Percentiles rank a stretch among this genome's conserved stretches.
Evolutionary conservation across 257 asterid genomes (phyloP).

Genomic region (Jaltomata sinuosa): DNA sequence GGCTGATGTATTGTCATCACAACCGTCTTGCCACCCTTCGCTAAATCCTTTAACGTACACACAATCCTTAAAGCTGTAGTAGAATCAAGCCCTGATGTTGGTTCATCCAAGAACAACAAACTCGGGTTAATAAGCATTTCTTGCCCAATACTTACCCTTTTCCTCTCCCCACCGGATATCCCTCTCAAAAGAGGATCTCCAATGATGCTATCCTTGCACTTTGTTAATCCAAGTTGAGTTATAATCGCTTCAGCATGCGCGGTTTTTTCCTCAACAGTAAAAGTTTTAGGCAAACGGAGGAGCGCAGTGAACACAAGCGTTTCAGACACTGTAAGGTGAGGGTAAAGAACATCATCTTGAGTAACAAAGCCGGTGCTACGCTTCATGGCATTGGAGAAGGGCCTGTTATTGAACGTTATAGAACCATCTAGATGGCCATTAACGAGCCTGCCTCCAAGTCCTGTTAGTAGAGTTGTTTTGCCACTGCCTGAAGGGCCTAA

Average conservation of each 20-base stretch:
- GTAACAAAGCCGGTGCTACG: conserved; percentile 70
- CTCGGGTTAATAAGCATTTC: conserved; percentile 82
- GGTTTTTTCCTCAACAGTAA: conserved; percentile 26
- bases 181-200: conserved; percentile 49
- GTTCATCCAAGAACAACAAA: conserved; percentile 65
- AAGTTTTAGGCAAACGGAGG: conserved; percentile 43
- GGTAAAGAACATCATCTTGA: conserved; percentile 64
- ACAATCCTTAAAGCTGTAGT: conserved; percentile 70
- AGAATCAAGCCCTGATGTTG: conserved; percentile 81
- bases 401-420: conserved; percentile 47
- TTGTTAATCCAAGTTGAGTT: conserved; percentile 43
- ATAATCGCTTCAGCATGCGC: conserved; percentile 41
- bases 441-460: conserved; percentile 54
- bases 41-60: conserved; percentile 43
- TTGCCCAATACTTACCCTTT: conserved; percentile 78
- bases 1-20: conserved; percentile 89
- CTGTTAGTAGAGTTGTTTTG: conserved; percentile 71
- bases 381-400: conserved; percentile 44
- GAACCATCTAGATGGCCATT: conserved; percentile 36
- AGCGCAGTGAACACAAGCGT: conserved; percentile 68
- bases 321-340: conserved; percentile 73
- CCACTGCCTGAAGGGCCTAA: conserved; percentile 96
- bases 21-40: conserved; percentile 49
- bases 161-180: conserved; percentile 73
- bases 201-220: conserved; percentile 41